Conservation (phyloP, 257 asterid species). For the Marsdenia floribunda region DNA sequence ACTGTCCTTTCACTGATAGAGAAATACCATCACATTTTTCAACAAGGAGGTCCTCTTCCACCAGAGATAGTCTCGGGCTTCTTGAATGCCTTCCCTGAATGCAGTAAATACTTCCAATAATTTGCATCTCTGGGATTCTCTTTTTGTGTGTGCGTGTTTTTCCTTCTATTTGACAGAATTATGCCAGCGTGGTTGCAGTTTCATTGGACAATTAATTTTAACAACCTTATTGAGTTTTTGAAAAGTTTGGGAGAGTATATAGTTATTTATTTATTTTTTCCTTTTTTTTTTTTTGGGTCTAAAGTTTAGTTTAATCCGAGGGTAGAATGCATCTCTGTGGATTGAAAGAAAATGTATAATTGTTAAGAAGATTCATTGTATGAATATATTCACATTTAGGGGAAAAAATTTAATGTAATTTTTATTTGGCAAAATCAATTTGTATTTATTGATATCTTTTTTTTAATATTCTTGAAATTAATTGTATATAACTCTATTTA, state of each 20-base stretch:
- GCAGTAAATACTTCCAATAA: conserved; percentile 21
- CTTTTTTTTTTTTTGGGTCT: too few relatives aligned
- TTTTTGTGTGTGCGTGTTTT: neutral
- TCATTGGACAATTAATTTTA: conserved; percentile 1
- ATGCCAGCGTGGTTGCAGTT: neutral
- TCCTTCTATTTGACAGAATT: too few relatives aligned
- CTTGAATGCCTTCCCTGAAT: conserved; percentile 32
- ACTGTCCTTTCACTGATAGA: conserved; percentile 21
- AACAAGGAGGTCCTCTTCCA: conserved; percentile 24
- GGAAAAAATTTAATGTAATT: too few relatives aligned
- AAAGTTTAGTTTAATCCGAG: neutral
- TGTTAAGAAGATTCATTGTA: neutral
- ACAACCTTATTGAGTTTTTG: neutral
- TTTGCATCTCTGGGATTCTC: conserved; percentile 3
- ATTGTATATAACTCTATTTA: too few relatives aligned
- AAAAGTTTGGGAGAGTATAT: neutral
- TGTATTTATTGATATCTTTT: too few relatives aligned
- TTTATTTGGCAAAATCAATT: too few relatives aligned
- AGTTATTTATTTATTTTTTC: neutral
- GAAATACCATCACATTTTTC: conserved; percentile 14
- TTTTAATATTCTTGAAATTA: too few relatives aligned
- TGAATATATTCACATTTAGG: too few relatives aligned
- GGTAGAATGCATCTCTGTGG: neutral
- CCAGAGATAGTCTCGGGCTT: conserved; percentile 23
- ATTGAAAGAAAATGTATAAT: neutral